Percentiles rank a stretch among this genome's conserved stretches.
phyloP scores from a whole-genome alignment of 768 basidiomycete genomes.

The Kwoniella dendrophila region DNA sequence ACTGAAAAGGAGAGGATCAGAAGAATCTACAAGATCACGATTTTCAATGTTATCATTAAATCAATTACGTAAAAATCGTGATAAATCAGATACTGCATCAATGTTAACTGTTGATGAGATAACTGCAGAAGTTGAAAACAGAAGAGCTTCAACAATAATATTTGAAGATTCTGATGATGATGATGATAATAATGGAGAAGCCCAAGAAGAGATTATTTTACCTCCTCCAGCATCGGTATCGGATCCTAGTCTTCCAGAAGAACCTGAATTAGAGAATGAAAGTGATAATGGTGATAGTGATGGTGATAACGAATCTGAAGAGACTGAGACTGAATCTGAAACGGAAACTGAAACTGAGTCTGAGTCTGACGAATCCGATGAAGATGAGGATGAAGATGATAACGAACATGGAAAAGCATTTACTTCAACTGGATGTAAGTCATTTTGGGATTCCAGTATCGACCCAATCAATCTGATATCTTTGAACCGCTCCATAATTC shows the following conservation, averaged over 20 bases:
- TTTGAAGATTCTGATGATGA: slow-evolving; percentile 69
- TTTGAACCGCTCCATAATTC: not conserved
- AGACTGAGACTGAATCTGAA: slow-evolving; percentile 55
- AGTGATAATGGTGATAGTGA: slow-evolving; percentile 30
- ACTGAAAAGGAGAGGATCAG: slow-evolving; percentile 42
- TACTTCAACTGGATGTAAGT: slow-evolving; percentile 63
- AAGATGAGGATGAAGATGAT: slow-evolving; percentile 36
- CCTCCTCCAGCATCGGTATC: slow-evolving; percentile 11
- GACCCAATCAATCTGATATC: too few species aligned
- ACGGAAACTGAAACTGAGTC: slow-evolving; percentile 41
- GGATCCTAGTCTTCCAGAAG: slow-evolving; percentile 29
- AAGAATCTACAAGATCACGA: slow-evolving; percentile 59
- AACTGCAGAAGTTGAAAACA: slow-evolving; percentile 83
- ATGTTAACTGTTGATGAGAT: slow-evolving; percentile 97
- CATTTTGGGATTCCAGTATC: not conserved
- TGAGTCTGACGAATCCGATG: slow-evolving; percentile 34
- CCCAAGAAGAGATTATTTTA: slow-evolving; percentile 44
- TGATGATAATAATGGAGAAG: too few species aligned
- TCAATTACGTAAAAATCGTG: slow-evolving; percentile 57
- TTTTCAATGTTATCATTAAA: slow-evolving; percentile 64
- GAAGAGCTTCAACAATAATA: slow-evolving; percentile 61
- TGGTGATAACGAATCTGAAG: slow-evolving; percentile 39
- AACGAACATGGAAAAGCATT: slow-evolving; percentile 59
- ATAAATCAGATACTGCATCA: slow-evolving; percentile 84
- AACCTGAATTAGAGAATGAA: too few species aligned